phyloP scores from a whole-genome alignment of 345 rosid species.

The Bretschneidera sinensis region DNA sequence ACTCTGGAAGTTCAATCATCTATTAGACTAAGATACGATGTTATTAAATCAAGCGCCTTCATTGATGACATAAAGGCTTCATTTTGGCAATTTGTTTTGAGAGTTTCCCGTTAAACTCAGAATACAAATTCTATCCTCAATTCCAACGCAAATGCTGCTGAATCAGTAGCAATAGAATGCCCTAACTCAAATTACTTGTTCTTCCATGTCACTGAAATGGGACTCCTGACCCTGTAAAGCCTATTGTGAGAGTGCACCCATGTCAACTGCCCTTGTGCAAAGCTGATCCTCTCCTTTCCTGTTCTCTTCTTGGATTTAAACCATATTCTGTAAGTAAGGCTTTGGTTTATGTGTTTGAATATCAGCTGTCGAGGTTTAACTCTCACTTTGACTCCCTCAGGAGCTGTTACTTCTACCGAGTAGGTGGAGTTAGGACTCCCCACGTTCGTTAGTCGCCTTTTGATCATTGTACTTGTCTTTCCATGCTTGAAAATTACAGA shows the following conservation, averaged over 20 bases:
- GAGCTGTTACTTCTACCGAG: slow-evolving; percentile 59
- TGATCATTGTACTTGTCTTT: slow-evolving; percentile 43
- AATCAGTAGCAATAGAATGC: slow-evolving; percentile 9
- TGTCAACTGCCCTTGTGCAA: slow-evolving; percentile 64
- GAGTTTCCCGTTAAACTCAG: slow-evolving; percentile 13
- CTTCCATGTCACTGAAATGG: slow-evolving; percentile 81
- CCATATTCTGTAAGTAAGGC: slow-evolving; percentile 58
- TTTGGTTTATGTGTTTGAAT: slow-evolving; percentile 48
- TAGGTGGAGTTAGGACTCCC: slow-evolving; percentile 66
- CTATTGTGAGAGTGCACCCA: slow-evolving; percentile 59
- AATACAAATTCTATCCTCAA: slow-evolving; percentile 12
- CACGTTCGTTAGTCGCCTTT: slow-evolving; percentile 64
- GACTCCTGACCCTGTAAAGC: slow-evolving; percentile 62
- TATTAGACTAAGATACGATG: too few species aligned
- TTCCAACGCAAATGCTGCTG: slow-evolving; percentile 6
- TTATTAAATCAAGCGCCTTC: not conserved
- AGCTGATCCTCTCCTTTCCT: slow-evolving; percentile 20
- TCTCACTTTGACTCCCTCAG: slow-evolving; percentile 47
- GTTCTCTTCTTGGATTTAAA: slow-evolving; percentile 46
- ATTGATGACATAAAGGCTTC: not conserved
- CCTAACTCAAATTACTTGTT: slow-evolving; percentile 13
- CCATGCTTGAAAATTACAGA: slow-evolving; percentile 62
- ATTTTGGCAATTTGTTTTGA: slow-evolving; percentile 5
- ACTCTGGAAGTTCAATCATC: too few species aligned
- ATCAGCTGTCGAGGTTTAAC: slow-evolving; percentile 56